phyloP scores from a whole-genome alignment of 768 basidiomycete species.

The Lactifluus subvellereus region DNA sequence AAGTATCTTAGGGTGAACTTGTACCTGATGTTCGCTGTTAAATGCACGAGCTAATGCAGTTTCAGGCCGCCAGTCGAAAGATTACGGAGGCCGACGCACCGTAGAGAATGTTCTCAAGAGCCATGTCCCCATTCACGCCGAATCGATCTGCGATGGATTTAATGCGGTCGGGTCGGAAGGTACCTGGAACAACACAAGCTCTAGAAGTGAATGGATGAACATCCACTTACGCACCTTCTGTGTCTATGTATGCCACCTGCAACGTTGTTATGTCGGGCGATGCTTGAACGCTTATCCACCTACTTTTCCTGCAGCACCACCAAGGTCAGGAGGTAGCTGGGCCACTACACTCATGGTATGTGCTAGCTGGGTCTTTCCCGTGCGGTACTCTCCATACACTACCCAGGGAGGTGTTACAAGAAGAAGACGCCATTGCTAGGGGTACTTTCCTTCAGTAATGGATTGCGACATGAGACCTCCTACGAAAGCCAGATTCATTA shows the following conservation, averaged over 20 bases:
- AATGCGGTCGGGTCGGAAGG: slow-evolving; percentile 92
- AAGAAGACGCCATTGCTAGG: neutral
- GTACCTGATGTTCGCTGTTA: slow-evolving; percentile 88
- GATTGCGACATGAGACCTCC: slow-evolving; percentile 90
- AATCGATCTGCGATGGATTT: slow-evolving; percentile 87
- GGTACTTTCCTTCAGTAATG: slow-evolving; percentile 71
- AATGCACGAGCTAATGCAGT: slow-evolving; percentile 66
- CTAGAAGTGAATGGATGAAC: neutral
- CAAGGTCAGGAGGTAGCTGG: slow-evolving; percentile 84
- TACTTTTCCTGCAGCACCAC: slow-evolving; percentile 87
- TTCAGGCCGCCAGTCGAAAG: slow-evolving; percentile 11
- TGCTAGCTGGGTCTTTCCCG: slow-evolving; percentile 92
- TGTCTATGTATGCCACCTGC: slow-evolving; percentile 89
- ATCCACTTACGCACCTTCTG: slow-evolving; percentile 51
- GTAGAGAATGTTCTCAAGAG: slow-evolving; percentile 87
- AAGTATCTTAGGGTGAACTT: neutral
- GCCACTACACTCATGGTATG: slow-evolving; percentile 92
- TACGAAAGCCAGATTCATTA: slow-evolving; percentile 28
- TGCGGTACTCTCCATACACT: slow-evolving; percentile 96
- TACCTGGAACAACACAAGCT: slow-evolving; percentile 43
- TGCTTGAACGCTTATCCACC: slow-evolving; percentile 10
- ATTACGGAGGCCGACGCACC: slow-evolving; percentile 37
- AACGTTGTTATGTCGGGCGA: neutral
- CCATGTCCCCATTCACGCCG: slow-evolving; percentile 85
- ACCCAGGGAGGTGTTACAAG: slow-evolving; percentile 2